Evolutionary conservation across 2,329 filamentous ascomycete genomes (phyloP).

Genomic region (Claviceps maximensis): DNA sequence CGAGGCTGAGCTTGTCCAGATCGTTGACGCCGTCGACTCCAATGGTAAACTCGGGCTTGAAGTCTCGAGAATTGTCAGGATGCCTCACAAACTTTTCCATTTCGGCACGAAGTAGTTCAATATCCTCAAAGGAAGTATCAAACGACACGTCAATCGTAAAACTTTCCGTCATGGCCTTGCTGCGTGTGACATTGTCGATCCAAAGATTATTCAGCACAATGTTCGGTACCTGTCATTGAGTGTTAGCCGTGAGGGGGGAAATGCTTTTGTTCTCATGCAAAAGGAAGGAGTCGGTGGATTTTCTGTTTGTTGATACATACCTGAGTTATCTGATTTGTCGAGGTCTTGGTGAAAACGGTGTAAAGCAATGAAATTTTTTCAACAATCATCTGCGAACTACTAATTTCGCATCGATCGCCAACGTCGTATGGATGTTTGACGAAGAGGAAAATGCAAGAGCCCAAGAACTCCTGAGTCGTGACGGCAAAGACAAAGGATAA

Average conservation of each 20-base stretch:
- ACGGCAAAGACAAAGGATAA: conserved; percentile 94
- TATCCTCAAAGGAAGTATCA: conserved; percentile 78
- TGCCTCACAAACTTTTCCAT: conserved; percentile 74
- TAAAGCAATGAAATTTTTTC: conserved; percentile 91
- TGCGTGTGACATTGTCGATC: conserved; percentile 88
- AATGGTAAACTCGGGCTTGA: conserved; percentile 70
- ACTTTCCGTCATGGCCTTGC: conserved; percentile 80
- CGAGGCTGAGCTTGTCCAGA: conserved; percentile 76
- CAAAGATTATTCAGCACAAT: conserved; percentile 84
- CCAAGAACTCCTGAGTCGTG: conserved; percentile 89
- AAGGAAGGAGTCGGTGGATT: background rate
- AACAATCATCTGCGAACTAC: conserved; percentile 57
- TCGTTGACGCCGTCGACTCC: conserved; percentile 67
- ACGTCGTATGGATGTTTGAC: conserved; percentile 98
- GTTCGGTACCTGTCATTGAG: conserved; percentile 64
- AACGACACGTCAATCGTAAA: conserved; percentile 71
- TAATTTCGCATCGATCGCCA: conserved; percentile 81
- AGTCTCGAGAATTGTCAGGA: conserved; percentile 81
- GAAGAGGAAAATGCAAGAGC: conserved; percentile 96
- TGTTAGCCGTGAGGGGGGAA: background rate
- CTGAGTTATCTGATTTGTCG: conserved; percentile 63
- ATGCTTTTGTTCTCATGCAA: too few relatives aligned
- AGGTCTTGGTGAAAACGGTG: conserved; percentile 77
- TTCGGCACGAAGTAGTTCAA: conserved; percentile 72
- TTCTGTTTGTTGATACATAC: conserved; percentile 12